Evolutionary conservation across 257 asterid species (phyloP).

Genomic region (Plantago elongata): DNA sequence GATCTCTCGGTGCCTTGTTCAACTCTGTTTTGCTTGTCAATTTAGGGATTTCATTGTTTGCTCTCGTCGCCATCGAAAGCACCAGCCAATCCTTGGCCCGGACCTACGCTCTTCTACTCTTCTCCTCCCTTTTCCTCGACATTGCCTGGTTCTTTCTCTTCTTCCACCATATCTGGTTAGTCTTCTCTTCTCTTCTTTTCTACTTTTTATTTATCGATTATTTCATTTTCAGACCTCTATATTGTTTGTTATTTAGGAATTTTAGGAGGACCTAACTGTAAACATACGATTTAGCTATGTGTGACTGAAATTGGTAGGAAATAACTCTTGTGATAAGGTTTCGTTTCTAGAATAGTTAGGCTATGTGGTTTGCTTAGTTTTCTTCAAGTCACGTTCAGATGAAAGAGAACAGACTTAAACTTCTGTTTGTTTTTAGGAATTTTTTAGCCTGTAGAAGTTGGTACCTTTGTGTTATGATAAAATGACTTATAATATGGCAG

Average conservation of each 20-base stretch:
- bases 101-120: constrained; percentile 76
- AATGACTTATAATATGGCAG: too few species aligned
- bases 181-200: background rate
- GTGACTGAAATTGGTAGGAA: too few species aligned
- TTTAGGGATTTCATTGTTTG: constrained; percentile 73
- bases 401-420: too few species aligned
- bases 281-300: too few species aligned
- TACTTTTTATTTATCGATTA: too few species aligned
- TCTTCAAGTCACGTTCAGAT: too few species aligned
- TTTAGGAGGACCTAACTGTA: background rate
- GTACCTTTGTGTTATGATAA: background rate
- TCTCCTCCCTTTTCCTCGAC: constrained; percentile 71
- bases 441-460: background rate
- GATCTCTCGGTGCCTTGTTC: constrained; percentile 86
- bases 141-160: constrained; percentile 76
- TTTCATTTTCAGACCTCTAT: too few species aligned
- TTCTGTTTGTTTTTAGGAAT: too few species aligned
- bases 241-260: too few species aligned
- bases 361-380: too few species aligned
- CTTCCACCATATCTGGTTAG: constrained; percentile 61
- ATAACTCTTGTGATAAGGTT: too few species aligned
- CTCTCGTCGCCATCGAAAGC: constrained; percentile 90
- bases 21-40: constrained; percentile 64
- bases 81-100: constrained; percentile 87
- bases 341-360: too few species aligned